These are phyloP conservation scores for Baeospora myosura DNA, from an alignment of 1,284 basidiomycete species.

Conservation along the genomic window DNA sequence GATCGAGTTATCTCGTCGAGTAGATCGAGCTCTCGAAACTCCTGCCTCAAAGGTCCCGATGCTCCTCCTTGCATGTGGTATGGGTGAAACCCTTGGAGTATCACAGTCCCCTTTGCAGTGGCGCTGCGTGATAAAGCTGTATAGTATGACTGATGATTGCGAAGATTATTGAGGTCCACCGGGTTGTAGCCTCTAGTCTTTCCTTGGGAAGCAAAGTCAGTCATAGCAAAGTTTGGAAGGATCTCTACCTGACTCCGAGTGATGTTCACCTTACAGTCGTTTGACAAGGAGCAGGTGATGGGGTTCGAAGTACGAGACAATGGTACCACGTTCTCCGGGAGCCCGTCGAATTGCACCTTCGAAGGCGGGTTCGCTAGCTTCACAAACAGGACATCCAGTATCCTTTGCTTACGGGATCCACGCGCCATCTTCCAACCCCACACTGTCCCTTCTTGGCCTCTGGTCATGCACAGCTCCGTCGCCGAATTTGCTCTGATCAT, in stretches of 20 bases:
- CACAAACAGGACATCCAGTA: constrained; percentile 1
- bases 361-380: neutral
- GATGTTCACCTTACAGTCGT: neutral
- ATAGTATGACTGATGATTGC: constrained; percentile 9
- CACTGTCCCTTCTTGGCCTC: constrained; percentile 2
- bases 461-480: neutral
- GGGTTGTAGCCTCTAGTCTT: constrained; percentile 8
- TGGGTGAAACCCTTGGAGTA: constrained; percentile 11
- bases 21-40: constrained; percentile 12
- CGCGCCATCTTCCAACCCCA: neutral
- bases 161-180: constrained; percentile 10
- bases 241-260: neutral
- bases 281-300: neutral
- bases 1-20: constrained; percentile 13
- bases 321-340: neutral
- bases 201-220: constrained; percentile 13
- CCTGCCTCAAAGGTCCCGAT: constrained; percentile 7
- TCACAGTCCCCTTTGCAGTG: constrained; percentile 10
- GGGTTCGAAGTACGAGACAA: neutral
- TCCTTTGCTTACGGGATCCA: neutral
- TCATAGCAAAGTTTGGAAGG: constrained; percentile 4
- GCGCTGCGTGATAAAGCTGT: constrained; percentile 10
- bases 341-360: neutral
- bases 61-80: constrained; percentile 6
- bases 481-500: constrained; percentile 1